Evolutionary conservation across 331 rosid genomes (phyloP).

Genomic region (Quercus lobata): DNA sequence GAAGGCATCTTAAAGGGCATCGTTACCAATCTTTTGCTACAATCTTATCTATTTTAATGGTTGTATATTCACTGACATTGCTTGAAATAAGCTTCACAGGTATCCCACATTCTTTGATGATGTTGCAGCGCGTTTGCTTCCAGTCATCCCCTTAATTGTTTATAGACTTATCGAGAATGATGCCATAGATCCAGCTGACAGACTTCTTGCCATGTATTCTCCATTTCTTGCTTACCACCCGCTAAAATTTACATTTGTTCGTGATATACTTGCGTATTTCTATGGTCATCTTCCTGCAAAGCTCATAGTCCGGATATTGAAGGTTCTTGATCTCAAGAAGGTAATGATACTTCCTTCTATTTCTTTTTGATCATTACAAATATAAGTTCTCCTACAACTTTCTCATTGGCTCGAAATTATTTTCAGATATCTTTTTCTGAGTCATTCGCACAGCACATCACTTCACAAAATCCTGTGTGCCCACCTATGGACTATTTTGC

Average conservation of each 20-base stretch:
- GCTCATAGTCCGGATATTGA: constrained; percentile 77
- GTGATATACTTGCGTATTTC: constrained; percentile 96
- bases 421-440: constrained; percentile 92
- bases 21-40: neutral
- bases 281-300: constrained; percentile 87
- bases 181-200: constrained; percentile 79
- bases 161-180: constrained; percentile 96
- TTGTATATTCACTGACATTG: constrained; percentile 22
- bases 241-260: constrained; percentile 87
- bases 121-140: constrained; percentile 89
- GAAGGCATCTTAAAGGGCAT: neutral
- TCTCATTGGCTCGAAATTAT: constrained; percentile 22
- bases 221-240: constrained; percentile 76
- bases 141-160: constrained; percentile 84
- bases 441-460: constrained; percentile 79
- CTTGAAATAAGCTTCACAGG: constrained; percentile 43
- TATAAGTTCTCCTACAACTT: constrained; percentile 1
- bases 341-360: constrained; percentile 34
- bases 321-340: constrained; percentile 78
- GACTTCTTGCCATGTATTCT: constrained; percentile 61
- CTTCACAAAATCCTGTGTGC: constrained; percentile 72
- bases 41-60: neutral
- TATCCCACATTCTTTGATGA: constrained; percentile 90
- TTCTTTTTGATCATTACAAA: constrained; percentile 7
- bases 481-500: constrained; percentile 95